phyloP scores from a whole-genome alignment of 257 asterid genomes.

The Capsicum rhomboideum region DNA sequence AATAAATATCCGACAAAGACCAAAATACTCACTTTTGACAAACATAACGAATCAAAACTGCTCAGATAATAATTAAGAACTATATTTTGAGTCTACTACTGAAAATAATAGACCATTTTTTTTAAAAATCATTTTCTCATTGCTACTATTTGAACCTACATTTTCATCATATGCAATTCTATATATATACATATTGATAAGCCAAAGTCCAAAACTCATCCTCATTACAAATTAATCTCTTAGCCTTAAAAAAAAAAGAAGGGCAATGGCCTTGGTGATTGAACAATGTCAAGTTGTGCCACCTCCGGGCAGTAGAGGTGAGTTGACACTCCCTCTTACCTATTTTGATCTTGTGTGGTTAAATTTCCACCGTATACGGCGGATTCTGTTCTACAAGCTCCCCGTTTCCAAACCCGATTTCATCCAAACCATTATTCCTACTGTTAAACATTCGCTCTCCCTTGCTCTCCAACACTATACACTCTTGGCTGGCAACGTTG shows the following conservation, averaged over 20 bases:
- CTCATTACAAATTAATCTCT: too few species aligned
- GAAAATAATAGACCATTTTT: too few species aligned
- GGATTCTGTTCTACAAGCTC: neutral
- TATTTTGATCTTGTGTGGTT: slow-evolving; percentile 8
- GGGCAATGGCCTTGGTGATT: neutral
- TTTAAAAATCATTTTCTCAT: too few species aligned
- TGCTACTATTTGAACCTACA: too few species aligned
- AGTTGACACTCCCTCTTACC: neutral
- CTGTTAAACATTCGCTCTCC: neutral
- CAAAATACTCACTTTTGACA: too few species aligned
- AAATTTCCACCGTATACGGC: neutral
- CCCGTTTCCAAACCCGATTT: neutral
- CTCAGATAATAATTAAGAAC: too few species aligned
- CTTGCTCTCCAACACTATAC: neutral
- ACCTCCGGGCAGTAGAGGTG: neutral
- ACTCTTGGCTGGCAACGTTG: neutral
- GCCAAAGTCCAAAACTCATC: too few species aligned
- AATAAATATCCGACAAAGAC: too few species aligned
- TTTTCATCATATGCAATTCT: too few species aligned
- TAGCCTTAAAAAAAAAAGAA: too few species aligned
- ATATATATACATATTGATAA: neutral
- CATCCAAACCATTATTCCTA: neutral
- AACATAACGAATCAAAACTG: too few species aligned
- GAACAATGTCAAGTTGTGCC: neutral
- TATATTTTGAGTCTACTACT: too few species aligned